Evolutionary conservation across 75 land plant species (phyloP).

Genomic region (Sequoiadendron giganteum): DNA sequence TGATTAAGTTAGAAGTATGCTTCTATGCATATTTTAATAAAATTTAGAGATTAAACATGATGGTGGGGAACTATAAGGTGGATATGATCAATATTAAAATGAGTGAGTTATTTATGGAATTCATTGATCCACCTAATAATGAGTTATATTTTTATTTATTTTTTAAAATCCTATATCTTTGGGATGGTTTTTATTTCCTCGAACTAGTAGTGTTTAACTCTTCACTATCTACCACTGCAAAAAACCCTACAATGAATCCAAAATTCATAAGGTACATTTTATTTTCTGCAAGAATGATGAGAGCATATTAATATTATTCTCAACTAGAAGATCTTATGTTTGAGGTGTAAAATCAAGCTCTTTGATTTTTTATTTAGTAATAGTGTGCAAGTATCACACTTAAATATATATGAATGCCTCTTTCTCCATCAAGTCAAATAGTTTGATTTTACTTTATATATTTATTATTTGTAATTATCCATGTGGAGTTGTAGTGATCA

Average conservation of each 20-base stretch:
- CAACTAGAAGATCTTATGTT: slow-evolving; percentile 97
- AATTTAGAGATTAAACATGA: slow-evolving; percentile 13
- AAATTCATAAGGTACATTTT: slow-evolving; percentile 96
- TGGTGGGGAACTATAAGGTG: slow-evolving; percentile 53
- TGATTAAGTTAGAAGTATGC: not conserved
- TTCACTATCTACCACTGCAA: slow-evolving; percentile 23
- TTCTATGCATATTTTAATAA: not conserved
- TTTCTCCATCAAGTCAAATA: not conserved
- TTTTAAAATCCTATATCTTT: not conserved
- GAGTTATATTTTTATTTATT: slow-evolving; percentile 14
- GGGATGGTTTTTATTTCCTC: not conserved
- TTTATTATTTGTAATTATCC: slow-evolving; percentile 52
- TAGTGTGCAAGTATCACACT: not conserved
- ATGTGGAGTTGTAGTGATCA: slow-evolving; percentile 96
- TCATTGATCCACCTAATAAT: slow-evolving; percentile 39
- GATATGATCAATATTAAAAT: slow-evolving; percentile 35
- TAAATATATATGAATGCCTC: not conserved
- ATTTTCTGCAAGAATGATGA: slow-evolving; percentile 88
- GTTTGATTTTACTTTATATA: not conserved
- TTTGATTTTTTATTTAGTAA: not conserved
- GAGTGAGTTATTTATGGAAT: slow-evolving; percentile 39
- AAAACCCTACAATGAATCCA: slow-evolving; percentile 93
- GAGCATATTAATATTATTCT: slow-evolving; percentile 79
- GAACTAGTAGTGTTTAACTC: not conserved
- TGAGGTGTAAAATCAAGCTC: slow-evolving; percentile 48